These are phyloP conservation scores for Pythium vanterpoolii DNA, from an alignment of 352 stramenopile species.

Conservation along the genomic window DNA sequence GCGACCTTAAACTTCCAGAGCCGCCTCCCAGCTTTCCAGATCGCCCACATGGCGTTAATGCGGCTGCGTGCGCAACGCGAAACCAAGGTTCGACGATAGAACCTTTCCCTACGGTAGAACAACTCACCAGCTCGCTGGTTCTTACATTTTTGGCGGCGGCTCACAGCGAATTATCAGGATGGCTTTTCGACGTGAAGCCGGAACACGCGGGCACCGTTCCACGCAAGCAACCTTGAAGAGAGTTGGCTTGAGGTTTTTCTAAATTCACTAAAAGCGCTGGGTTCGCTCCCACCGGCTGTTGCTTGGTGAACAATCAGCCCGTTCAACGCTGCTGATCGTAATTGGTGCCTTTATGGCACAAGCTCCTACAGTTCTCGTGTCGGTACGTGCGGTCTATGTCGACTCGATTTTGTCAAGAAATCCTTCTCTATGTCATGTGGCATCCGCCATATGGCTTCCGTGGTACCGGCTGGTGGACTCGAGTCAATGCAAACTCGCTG, in stretches of 20 bases:
- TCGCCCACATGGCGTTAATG: too few relatives aligned
- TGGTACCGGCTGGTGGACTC: not conserved
- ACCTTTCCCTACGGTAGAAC: too few relatives aligned
- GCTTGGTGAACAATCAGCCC: not conserved
- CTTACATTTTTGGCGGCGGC: not conserved
- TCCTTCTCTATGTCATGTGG: constrained; percentile 10
- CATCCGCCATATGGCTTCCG: constrained; percentile 9
- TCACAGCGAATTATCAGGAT: constrained; percentile 8
- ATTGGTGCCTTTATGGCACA: too few relatives aligned
- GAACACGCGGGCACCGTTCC: constrained; percentile 14
- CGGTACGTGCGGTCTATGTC: constrained; percentile 3
- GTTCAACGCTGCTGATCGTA: not conserved
- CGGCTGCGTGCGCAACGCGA: too few relatives aligned
- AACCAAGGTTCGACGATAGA: too few relatives aligned
- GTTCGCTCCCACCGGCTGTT: not conserved
- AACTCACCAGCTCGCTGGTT: too few relatives aligned
- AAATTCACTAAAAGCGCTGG: not conserved
- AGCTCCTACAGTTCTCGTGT: not conserved
- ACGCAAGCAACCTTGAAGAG: constrained; percentile 3
- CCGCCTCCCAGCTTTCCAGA: too few relatives aligned
- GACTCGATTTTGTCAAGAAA: too few relatives aligned
- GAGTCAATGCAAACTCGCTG: not conserved
- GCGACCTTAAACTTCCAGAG: too few relatives aligned
- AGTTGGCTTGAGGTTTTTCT: constrained; percentile 4
- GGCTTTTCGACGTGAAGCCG: not conserved